Conservation (phyloP, 371 early-diverging fungal genomes). For the Aphelidium insulamus region DNA sequence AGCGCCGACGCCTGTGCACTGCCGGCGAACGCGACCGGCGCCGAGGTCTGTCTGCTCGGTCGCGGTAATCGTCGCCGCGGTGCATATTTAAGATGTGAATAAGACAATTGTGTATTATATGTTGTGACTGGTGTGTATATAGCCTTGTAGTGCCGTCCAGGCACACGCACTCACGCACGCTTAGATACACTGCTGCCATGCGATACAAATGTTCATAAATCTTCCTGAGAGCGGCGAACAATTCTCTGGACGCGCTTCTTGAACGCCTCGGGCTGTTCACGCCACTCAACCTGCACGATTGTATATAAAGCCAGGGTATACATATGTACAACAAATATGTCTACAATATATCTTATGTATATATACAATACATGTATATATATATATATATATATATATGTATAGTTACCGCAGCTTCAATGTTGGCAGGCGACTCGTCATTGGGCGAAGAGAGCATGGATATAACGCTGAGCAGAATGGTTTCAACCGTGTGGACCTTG, state of each 20-base stretch:
- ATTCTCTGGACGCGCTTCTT: conserved; percentile 46
- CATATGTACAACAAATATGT: background rate
- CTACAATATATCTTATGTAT: background rate
- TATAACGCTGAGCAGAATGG: conserved; percentile 66
- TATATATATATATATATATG: background rate
- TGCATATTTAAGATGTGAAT: no score
- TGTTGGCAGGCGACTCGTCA: conserved; percentile 74
- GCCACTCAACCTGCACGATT: conserved; percentile 37
- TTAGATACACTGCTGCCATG: no score
- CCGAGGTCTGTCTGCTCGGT: no score
- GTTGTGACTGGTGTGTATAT: no score
- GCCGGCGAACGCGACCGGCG: no score
- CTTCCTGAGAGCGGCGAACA: conserved; percentile 41
- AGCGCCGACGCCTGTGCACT: no score
- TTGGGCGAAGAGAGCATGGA: conserved; percentile 83
- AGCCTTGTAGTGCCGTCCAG: no score
- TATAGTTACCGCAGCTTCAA: conserved; percentile 58
- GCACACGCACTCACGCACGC: no score
- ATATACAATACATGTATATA: background rate
- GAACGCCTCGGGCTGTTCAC: conserved; percentile 38
- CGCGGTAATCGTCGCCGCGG: no score
- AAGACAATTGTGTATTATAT: no score
- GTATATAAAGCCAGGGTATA: background rate
- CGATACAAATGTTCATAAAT: conserved; percentile 4
- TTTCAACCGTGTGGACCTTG: conserved; percentile 83